Base-by-base conservation (phyloP, 108 stramenopile species). In the Nitzschia sp. region DNA sequence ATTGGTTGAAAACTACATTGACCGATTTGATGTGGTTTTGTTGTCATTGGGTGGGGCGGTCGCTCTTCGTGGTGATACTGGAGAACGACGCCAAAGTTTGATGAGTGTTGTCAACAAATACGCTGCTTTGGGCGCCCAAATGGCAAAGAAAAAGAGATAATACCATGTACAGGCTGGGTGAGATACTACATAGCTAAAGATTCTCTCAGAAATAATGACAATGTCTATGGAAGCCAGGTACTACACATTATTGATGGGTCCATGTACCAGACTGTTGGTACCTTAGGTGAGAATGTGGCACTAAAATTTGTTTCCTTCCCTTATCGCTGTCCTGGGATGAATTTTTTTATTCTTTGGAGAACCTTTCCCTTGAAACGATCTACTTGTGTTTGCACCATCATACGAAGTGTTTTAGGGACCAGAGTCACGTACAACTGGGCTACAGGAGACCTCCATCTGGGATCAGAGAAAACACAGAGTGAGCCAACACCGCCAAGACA, bases 11-110 rank as follows among this genome's bases (percentile, higher is more conserved):
- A 63, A 48, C 14, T 94, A 94, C 63, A 68, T 65, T 29, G 89
- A 91, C 65, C 85, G 89, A 19, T 86, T 91, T 51, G 41, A 64
- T 0, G 78, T 84, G 38, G 70, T 94, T 10, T 51, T 94, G 52
- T 86, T 89, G 52, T 81, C 89, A 7, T 75, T 84, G 10, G 86
- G 85, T 11, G 85, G 88, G 76, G 76, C 86, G 3, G 80, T 89
- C n/a, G 73, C 80, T 41, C 67, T 90, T 53, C 78, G 84, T 60
- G 67, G 50, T 1, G 52, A 68, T 37, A 59, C 26, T 9, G 76
- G 78, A 34, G 64, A 81, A 39, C 67, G 77, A 29, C 71, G 60
- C 14, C 14, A 63, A 19, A 51, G 37, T 11, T 51, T 85, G 44
- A 51, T 73, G 53, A 57, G 57, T 26, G 57, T 81, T 41, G 46